Conservation (phyloP, 805 yeast genomes). For the Candida boleticola region DNA sequence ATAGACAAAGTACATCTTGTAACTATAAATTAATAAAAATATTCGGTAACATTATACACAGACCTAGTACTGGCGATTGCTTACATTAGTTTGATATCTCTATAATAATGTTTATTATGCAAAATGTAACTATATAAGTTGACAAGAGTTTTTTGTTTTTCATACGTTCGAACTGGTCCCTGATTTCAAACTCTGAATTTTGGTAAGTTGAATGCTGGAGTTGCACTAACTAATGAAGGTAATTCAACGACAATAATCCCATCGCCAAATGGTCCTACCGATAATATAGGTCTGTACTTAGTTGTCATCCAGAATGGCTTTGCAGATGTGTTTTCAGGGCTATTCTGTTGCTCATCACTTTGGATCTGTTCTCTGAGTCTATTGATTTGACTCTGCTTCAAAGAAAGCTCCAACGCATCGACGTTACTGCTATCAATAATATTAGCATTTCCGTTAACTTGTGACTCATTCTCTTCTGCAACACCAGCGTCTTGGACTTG, state of each 20-base stretch:
- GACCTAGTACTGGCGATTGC: no score
- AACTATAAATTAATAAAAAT: no score
- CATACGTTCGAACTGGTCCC: no score
- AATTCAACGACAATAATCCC: conserved; percentile 62
- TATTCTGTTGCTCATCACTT: conserved; percentile 29
- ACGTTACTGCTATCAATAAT: conserved; percentile 16
- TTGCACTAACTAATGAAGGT: conserved; percentile 29
- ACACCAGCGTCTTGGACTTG: conserved; percentile 25
- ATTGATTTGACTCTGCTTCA: conserved; percentile 29
- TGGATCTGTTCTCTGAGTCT: conserved; percentile 38
- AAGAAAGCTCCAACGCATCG: conserved; percentile 21
- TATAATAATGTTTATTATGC: no score
- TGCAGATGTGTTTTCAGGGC: conserved; percentile 23
- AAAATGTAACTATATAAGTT: no score
- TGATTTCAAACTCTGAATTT: conserved; percentile 48
- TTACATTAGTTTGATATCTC: no score
- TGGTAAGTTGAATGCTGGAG: conserved; percentile 65
- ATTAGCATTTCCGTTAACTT: conserved; percentile 22
- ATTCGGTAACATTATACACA: no score
- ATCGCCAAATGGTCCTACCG: conserved; percentile 52
- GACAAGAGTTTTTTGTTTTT: no score
- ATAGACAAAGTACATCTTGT: no score
- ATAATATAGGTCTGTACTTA: conserved; percentile 71
- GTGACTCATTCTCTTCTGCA: conserved; percentile 19
- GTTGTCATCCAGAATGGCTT: conserved; percentile 71